Conservation (phyloP, 257 asterid genomes). For the Penstemon barbatus region DNA sequence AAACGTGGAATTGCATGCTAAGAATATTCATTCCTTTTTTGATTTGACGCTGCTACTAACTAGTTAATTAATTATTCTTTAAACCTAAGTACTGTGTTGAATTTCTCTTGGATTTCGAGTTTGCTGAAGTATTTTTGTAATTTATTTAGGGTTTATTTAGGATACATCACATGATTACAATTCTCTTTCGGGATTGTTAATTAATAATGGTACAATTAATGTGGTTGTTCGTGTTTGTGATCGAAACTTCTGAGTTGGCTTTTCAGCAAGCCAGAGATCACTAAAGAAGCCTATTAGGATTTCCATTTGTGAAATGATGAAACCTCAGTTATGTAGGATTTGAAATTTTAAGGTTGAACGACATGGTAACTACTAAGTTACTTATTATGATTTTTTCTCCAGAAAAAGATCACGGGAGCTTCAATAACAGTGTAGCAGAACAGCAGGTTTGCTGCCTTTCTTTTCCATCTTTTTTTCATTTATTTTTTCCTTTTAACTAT, state of each 20-base stretch:
- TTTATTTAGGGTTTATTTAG: neutral
- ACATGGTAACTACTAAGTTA: constrained; percentile 20
- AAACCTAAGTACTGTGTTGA: too few relatives aligned
- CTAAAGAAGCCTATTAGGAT: constrained; percentile 5
- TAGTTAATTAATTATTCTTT: too few relatives aligned
- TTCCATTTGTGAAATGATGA: neutral
- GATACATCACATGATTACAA: too few relatives aligned
- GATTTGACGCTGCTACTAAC: too few relatives aligned
- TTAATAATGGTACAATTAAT: neutral
- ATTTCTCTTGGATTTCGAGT: too few relatives aligned
- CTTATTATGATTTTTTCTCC: constrained; percentile 26
- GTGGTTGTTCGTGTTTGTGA: constrained; percentile 20
- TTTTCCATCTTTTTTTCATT: neutral
- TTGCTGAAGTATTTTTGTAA: neutral
- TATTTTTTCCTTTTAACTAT: too few relatives aligned
- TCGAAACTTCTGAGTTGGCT: constrained; percentile 2
- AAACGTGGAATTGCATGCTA: too few relatives aligned
- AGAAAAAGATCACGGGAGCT: constrained; percentile 75
- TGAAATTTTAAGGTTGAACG: constrained; percentile 11
- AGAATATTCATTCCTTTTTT: too few relatives aligned
- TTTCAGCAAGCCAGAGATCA: constrained; percentile 17
- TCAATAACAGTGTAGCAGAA: constrained; percentile 77
- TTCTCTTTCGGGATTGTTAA: constrained; percentile 7
- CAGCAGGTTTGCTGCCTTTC: constrained; percentile 55
- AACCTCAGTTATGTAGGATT: constrained; percentile 17